Conservation (phyloP, 768 basidiomycete genomes). For the Boletus sp. region DNA sequence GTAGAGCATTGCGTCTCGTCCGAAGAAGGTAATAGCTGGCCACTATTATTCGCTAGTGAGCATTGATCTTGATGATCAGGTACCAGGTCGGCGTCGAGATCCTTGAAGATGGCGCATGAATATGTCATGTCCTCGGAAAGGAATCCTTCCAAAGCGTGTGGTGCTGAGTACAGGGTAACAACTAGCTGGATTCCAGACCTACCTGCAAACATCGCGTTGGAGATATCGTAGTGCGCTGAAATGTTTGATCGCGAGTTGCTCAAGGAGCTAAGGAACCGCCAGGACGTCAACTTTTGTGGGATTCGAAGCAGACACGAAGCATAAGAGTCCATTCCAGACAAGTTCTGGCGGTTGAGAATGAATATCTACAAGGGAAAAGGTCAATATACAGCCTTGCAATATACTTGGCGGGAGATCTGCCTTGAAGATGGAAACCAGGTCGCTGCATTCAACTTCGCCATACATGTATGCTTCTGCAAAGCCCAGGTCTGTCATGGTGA, state of each 20-base stretch:
- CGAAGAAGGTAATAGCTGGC: not conserved
- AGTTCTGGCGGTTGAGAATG: not conserved
- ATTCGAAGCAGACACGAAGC: not conserved
- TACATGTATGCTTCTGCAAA: not conserved
- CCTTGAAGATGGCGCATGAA: not conserved
- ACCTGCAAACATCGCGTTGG: conserved; percentile 1
- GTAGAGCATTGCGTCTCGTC: no score
- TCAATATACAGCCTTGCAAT: not conserved
- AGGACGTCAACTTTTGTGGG: not conserved
- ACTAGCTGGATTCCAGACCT: not conserved
- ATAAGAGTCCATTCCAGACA: not conserved
- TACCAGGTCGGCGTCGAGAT: not conserved
- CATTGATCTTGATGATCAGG: not conserved
- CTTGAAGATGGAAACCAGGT: not conserved
- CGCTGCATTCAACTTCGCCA: not conserved
- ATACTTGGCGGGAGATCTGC: not conserved
- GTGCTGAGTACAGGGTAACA: not conserved
- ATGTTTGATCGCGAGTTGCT: conserved; percentile 1
- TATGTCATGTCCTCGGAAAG: not conserved
- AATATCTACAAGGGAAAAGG: not conserved
- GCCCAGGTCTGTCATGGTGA: not conserved
- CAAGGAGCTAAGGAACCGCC: not conserved
- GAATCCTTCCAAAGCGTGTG: not conserved
- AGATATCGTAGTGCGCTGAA: not conserved
- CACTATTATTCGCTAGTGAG: not conserved